Conservation (phyloP, 1,284 basidiomycete genomes). For the Acaromyces ingoldii region DNA sequence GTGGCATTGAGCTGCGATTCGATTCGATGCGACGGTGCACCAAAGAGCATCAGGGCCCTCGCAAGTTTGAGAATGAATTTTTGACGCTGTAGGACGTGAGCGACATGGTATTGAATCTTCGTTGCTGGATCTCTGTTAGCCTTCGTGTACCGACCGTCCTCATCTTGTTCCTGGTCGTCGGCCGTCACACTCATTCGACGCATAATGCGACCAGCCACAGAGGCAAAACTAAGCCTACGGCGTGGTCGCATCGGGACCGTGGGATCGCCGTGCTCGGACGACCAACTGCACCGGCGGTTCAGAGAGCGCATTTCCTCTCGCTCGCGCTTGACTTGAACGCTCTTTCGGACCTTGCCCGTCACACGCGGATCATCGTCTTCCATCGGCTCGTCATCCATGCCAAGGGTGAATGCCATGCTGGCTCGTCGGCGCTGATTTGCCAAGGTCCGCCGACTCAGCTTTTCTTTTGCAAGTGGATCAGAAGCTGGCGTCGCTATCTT, state of each 20-base stretch:
- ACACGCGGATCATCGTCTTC: slow-evolving; percentile 15
- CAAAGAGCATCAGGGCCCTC: slow-evolving; percentile 72
- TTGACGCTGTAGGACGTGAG: slow-evolving; percentile 49
- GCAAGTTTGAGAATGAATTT: slow-evolving; percentile 74
- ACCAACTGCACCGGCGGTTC: slow-evolving; percentile 15
- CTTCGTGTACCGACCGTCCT: slow-evolving; percentile 6
- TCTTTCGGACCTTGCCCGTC: slow-evolving; percentile 15
- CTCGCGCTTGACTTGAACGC: slow-evolving; percentile 13
- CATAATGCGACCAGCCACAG: background rate
- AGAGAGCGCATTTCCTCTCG: background rate
- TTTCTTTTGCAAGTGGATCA: too few relatives aligned
- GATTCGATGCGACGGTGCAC: slow-evolving; percentile 78
- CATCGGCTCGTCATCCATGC: slow-evolving; percentile 13
- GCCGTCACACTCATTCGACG: too few relatives aligned
- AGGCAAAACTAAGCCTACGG: slow-evolving; percentile 1
- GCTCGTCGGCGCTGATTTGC: slow-evolving; percentile 5
- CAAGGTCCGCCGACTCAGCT: too few relatives aligned
- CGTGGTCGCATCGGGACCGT: slow-evolving; percentile 11
- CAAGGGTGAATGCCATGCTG: slow-evolving; percentile 14
- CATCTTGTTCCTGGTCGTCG: slow-evolving; percentile 2
- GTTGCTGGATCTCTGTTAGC: background rate
- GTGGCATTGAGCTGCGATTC: slow-evolving; percentile 68
- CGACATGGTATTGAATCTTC: slow-evolving; percentile 40
- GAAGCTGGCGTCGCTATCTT: too few relatives aligned
- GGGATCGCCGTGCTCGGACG: slow-evolving; percentile 15